A percentile compares a stretch with the other conserved stretches of the same genome.
Conservation (phyloP, 2,329 filamentous ascomycete species). For the Colletotrichum acutatum region DNA sequence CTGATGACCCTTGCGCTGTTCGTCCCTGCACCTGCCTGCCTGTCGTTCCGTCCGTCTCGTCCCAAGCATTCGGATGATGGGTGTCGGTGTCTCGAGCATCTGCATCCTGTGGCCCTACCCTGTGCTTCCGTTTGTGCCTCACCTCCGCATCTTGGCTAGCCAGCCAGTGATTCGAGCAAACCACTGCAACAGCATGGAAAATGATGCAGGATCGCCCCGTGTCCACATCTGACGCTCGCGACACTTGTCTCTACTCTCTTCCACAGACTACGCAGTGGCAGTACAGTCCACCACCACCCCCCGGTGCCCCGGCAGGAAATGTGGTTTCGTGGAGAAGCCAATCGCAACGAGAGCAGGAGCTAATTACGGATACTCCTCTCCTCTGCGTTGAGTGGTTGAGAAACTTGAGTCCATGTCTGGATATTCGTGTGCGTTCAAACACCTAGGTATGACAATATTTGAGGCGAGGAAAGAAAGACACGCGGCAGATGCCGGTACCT, state of each 20-base stretch:
- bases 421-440: too few relatives aligned
- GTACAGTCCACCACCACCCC: too few relatives aligned
- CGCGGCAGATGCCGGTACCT: neutral
- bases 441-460: neutral
- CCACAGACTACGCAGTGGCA: too few relatives aligned
- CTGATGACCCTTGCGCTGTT: neutral
- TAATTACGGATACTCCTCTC: neutral
- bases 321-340: neutral
- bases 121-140: constrained; percentile 1
- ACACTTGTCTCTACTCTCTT: neutral
- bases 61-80: constrained; percentile 33
- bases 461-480: neutral
- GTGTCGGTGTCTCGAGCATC: neutral
- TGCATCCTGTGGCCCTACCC: neutral
- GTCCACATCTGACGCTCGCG: neutral
- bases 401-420: too few relatives aligned
- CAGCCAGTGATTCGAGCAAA: neutral
- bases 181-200: neutral
- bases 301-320: neutral
- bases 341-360: neutral
- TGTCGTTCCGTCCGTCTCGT: constrained; percentile 29
- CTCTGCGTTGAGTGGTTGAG: neutral
- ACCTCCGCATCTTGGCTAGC: neutral
- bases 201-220: neutral
- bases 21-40: constrained; percentile 6